phyloP scores from a whole-genome alignment of 805 yeast species.

The Kodamaea neixiangensis region DNA sequence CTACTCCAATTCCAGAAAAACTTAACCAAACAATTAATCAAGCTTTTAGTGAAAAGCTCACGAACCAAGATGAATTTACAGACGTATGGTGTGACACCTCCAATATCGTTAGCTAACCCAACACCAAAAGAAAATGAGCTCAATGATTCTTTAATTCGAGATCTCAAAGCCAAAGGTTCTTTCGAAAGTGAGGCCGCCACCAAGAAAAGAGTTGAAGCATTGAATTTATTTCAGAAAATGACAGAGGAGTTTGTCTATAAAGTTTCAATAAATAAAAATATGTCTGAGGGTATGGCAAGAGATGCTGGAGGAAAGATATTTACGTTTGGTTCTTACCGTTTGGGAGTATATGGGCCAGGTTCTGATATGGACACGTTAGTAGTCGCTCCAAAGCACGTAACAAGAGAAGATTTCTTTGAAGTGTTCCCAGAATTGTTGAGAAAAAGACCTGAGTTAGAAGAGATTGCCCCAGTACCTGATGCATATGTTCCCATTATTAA shows the following conservation, averaged over 20 bases:
- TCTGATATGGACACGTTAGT: conserved; percentile 95
- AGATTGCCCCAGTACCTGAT: conserved; percentile 91
- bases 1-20: neutral
- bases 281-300: conserved; percentile 96
- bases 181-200: conserved; percentile 89
- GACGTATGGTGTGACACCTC: conserved; percentile 64
- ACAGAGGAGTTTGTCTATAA: conserved; percentile 79
- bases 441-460: conserved; percentile 79
- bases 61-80: conserved; percentile 18
- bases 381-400: conserved; percentile 96
- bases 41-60: neutral
- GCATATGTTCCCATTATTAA: conserved; percentile 98
- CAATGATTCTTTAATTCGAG: conserved; percentile 76
- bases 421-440: conserved; percentile 74
- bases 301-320: conserved; percentile 99
- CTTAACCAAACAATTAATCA: neutral
- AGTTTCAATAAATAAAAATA: conserved; percentile 79
- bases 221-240: conserved; percentile 68
- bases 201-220: conserved; percentile 72
- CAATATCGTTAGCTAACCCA: conserved; percentile 49
- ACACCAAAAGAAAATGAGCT: conserved; percentile 74
- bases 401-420: conserved; percentile 84
- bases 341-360: conserved; percentile 98
- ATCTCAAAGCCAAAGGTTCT: conserved; percentile 78
- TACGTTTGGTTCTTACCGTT: conserved; percentile 89